phyloP scores from a whole-genome alignment of 768 basidiomycete genomes.

The Termitomyces sp. region DNA sequence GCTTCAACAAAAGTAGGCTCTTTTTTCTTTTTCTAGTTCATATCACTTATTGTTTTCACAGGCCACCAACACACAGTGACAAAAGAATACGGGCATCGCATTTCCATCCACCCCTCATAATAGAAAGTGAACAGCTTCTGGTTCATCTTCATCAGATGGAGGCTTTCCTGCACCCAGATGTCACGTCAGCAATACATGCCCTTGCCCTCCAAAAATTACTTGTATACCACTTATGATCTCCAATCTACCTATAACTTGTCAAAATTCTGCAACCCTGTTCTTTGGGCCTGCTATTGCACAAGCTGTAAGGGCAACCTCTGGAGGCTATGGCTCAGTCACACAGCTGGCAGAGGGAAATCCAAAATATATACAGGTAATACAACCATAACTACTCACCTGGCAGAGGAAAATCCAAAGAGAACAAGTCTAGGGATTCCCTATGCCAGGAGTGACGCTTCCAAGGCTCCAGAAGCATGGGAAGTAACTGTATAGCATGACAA shows the following conservation, averaged over 20 bases:
- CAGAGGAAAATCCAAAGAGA: no score
- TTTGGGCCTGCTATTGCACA: slow-evolving; percentile 55
- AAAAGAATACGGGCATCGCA: slow-evolving; percentile 17
- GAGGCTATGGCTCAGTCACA: no score
- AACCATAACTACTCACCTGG: no score
- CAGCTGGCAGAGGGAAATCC: no score
- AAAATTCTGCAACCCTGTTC: slow-evolving; percentile 61
- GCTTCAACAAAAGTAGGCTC: slow-evolving; percentile 37
- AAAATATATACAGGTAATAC: no score
- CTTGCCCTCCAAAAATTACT: slow-evolving; percentile 15
- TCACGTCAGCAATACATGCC: slow-evolving; percentile 37
- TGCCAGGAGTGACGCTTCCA: no score
- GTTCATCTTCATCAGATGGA: slow-evolving; percentile 40
- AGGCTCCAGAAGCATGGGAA: no score
- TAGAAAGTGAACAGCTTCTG: slow-evolving; percentile 30
- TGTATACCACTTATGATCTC: slow-evolving; percentile 6
- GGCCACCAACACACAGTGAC: slow-evolving; percentile 2
- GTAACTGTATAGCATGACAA: no score
- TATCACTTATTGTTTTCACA: neutral
- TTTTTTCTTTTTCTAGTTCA: neutral
- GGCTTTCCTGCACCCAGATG: slow-evolving; percentile 52
- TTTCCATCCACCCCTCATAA: slow-evolving; percentile 37
- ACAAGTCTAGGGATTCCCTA: no score
- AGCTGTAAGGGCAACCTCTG: no score
- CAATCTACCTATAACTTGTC: slow-evolving; percentile 40